These are phyloP conservation scores for Colletotrichum lindemuthianum DNA, from an alignment of 2,329 filamentous ascomycete species.

Conservation along the genomic window DNA sequence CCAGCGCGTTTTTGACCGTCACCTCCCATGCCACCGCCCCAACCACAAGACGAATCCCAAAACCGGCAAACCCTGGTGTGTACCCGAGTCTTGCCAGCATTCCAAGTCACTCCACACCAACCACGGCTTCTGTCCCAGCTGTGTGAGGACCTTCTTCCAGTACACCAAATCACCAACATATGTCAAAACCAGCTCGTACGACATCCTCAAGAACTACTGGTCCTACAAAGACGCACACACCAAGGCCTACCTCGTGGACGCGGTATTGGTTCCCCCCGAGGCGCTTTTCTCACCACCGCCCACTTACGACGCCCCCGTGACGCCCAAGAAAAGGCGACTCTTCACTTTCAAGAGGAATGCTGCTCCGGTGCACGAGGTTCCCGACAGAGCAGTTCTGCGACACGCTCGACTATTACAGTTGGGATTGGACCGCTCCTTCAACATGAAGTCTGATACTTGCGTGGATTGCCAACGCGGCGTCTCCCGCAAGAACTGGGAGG, in stretches of 20 bases:
- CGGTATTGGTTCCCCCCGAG: slow-evolving; percentile 1
- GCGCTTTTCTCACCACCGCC: neutral
- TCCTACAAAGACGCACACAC: slow-evolving; percentile 17
- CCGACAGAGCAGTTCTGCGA: too few species aligned
- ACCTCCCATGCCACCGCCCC: too few species aligned
- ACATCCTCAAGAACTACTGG: slow-evolving; percentile 22
- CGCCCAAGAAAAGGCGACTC: neutral
- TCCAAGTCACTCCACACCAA: slow-evolving; percentile 1
- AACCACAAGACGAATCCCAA: neutral
- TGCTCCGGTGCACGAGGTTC: too few species aligned
- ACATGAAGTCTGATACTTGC: too few species aligned
- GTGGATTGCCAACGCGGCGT: too few species aligned
- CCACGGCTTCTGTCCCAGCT: slow-evolving; percentile 24
- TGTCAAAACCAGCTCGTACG: neutral
- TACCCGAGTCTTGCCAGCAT: slow-evolving; percentile 17
- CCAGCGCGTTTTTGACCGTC: neutral
- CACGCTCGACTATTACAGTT: neutral
- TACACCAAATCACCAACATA: neutral
- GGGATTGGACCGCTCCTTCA: too few species aligned
- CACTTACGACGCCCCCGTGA: neutral
- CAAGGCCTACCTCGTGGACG: slow-evolving; percentile 3
- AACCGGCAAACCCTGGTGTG: neutral
- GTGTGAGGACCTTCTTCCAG: slow-evolving; percentile 5
- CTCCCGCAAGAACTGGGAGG: too few species aligned
- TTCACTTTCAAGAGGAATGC: too few species aligned